Evolutionary conservation across 2,329 filamentous ascomycete genomes (phyloP).

Genomic region (Phaeomoniella chlamydospora): DNA sequence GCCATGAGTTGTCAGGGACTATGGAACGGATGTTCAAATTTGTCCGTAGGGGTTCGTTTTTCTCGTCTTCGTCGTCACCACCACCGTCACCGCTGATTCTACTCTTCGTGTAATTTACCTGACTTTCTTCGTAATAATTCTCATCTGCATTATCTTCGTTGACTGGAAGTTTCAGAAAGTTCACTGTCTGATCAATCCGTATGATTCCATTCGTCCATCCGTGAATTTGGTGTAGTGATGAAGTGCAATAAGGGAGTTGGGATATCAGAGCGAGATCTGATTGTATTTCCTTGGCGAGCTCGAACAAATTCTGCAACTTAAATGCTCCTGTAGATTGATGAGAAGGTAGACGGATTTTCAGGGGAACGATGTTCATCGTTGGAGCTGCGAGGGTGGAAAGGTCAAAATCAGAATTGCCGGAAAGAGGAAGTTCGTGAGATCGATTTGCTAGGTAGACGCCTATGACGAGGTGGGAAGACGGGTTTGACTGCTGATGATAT

Average conservation of each 20-base stretch:
- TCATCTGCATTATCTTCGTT: constrained; percentile 5
- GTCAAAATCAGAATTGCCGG: too few relatives aligned
- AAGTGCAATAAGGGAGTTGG: constrained; percentile 37
- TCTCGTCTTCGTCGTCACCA: too few relatives aligned
- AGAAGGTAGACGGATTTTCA: constrained; percentile 34
- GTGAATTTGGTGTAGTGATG: constrained; percentile 55
- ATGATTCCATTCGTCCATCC: constrained; percentile 68
- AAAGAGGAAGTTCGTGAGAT: constrained; percentile 28
- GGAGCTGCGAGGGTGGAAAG: constrained; percentile 44
- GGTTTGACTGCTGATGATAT: neutral
- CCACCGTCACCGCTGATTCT: neutral
- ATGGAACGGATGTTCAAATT: neutral
- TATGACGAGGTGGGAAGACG: constrained; percentile 39
- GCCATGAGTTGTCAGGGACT: too few relatives aligned
- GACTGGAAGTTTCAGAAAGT: constrained; percentile 53
- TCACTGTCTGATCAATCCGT: constrained; percentile 59
- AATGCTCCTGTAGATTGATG: constrained; percentile 10
- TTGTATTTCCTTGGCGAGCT: constrained; percentile 50
- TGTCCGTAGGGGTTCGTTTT: too few relatives aligned
- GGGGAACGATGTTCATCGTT: constrained; percentile 65
- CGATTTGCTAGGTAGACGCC: constrained; percentile 79
- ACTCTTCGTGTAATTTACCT: constrained; percentile 1
- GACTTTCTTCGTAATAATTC: constrained; percentile 2
- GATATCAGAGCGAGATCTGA: constrained; percentile 50
- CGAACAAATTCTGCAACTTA: constrained; percentile 26